Conservation (phyloP, 2,329 filamentous ascomycete species). For the Penicillium vulpinum region DNA sequence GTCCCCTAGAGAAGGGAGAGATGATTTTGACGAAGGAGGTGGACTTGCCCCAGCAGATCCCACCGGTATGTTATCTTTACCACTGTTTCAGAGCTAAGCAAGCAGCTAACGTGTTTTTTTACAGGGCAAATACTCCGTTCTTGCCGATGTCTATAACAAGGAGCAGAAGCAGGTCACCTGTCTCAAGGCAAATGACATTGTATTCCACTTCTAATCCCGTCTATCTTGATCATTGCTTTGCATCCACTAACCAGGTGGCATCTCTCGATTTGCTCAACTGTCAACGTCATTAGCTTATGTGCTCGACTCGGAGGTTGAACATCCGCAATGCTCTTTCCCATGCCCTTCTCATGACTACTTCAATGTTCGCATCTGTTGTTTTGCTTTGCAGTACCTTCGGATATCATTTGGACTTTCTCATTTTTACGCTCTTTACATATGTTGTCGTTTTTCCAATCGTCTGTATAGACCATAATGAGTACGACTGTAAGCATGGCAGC, state of each 20-base stretch:
- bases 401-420: constrained; percentile 7
- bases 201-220: constrained; percentile 27
- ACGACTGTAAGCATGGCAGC: constrained; percentile 1
- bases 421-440: constrained; percentile 3
- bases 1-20: constrained; percentile 79
- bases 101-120: constrained; percentile 9
- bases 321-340: constrained; percentile 13
- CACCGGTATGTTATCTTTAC: constrained; percentile 65
- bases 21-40: constrained; percentile 76
- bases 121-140: constrained; percentile 85
- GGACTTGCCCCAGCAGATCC: constrained; percentile 80
- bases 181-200: constrained; percentile 62
- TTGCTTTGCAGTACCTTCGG: constrained; percentile 3
- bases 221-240: constrained; percentile 5
- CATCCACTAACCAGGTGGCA: constrained; percentile 19
- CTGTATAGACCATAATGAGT: neutral
- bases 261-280: constrained; percentile 3
- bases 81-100: neutral
- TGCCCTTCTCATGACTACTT: constrained; percentile 18
- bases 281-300: neutral
- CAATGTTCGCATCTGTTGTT: constrained; percentile 9
- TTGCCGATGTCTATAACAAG: constrained; percentile 77
- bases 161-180: constrained; percentile 80
- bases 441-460: neutral
- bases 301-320: neutral